These are phyloP conservation scores for Myrica gale DNA, from an alignment of 306 rosid species.

Conservation along the genomic window DNA sequence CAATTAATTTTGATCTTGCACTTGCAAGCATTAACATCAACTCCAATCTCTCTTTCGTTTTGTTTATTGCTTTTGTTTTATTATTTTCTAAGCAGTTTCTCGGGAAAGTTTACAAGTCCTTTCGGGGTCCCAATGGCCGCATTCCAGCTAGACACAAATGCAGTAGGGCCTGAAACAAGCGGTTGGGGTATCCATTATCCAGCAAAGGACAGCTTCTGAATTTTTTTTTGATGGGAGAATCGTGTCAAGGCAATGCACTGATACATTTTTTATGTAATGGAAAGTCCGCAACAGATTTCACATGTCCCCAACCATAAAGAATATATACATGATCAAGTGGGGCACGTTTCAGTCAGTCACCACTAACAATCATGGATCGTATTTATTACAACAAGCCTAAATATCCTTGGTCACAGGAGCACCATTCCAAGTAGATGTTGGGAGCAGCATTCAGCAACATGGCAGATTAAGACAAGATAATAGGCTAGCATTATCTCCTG, in stretches of 20 bases:
- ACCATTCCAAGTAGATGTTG: slow-evolving; percentile 23
- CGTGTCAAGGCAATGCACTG: background rate
- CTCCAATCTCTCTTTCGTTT: no score
- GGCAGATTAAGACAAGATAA: slow-evolving; percentile 10
- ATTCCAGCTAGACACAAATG: no score
- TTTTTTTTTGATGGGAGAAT: no score
- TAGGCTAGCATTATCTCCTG: slow-evolving; percentile 15
- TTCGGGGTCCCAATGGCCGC: no score
- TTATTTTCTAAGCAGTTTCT: no score
- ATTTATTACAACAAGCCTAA: slow-evolving; percentile 31
- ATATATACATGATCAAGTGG: background rate
- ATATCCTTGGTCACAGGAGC: slow-evolving; percentile 15
- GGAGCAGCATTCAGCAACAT: background rate
- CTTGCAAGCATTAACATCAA: background rate
- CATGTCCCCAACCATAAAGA: background rate
- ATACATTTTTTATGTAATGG: background rate
- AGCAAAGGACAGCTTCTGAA: no score
- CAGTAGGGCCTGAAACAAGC: no score
- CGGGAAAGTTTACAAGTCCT: no score
- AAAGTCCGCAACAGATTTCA: background rate
- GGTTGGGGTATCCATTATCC: no score
- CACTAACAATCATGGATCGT: background rate
- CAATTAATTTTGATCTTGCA: background rate
- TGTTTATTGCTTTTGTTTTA: background rate
- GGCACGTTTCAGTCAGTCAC: background rate